Conservation (phyloP, 129 eudicot species). For the Pseudognaphalium luteoalbum region DNA sequence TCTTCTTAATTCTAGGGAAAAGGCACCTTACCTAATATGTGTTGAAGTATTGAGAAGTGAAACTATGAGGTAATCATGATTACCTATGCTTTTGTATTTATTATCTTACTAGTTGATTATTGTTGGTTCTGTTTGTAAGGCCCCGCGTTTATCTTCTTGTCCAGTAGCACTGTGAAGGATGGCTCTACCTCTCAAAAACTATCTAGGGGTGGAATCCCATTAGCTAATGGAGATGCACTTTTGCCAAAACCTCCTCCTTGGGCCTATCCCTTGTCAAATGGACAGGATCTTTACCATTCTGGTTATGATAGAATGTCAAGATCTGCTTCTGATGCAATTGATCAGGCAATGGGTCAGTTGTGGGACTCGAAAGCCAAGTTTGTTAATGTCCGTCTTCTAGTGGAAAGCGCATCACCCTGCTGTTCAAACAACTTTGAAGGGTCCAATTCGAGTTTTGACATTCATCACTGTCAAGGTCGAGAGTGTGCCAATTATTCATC, state of each 20-base stretch:
- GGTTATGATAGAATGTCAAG: constrained; percentile 89
- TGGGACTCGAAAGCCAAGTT: constrained; percentile 96
- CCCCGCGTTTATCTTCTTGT: neutral
- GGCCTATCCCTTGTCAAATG: constrained; percentile 90
- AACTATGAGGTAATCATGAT: constrained; percentile 57
- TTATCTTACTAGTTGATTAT: neutral
- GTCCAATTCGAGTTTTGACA: constrained; percentile 38
- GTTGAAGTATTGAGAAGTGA: constrained; percentile 92
- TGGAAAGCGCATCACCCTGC: constrained; percentile 51
- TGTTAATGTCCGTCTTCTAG: constrained; percentile 74
- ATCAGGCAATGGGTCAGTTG: constrained; percentile 90
- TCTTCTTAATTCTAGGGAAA: constrained; percentile 94
- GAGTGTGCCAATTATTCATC: constrained; percentile 31
- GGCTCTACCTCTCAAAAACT: constrained; percentile 66
- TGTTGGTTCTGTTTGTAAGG: constrained; percentile 13
- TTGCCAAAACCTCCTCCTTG: constrained; percentile 98
- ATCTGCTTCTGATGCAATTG: constrained; percentile 95
- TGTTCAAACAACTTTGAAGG: constrained; percentile 35
- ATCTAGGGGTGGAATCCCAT: constrained; percentile 89
- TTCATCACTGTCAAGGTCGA: constrained; percentile 42
- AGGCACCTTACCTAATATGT: constrained; percentile 93
- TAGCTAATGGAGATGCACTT: constrained; percentile 96
- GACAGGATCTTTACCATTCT: constrained; percentile 65
- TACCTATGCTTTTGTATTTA: neutral
- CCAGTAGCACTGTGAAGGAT: constrained; percentile 64